A percentile compares a stretch with the other conserved stretches of the same genome.
phyloP scores from a whole-genome alignment of 2,329 filamentous ascomycete species.

The Phialophora tarda region DNA sequence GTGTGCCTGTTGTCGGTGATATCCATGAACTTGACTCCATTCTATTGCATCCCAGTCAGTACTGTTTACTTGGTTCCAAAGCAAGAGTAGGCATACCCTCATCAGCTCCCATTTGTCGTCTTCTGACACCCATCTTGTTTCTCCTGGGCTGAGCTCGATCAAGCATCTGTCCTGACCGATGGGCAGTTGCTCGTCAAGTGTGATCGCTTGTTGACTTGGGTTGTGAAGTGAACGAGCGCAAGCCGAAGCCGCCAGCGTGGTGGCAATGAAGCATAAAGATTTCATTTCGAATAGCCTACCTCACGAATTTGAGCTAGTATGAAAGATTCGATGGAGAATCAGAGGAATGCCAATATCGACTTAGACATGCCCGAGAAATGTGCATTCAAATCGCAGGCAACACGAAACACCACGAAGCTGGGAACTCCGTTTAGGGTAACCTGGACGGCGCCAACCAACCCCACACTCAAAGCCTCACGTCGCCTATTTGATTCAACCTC shows the following conservation, averaged over 20 bases:
- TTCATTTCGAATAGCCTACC: slow-evolving; percentile 43
- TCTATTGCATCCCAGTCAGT: slow-evolving; percentile 55
- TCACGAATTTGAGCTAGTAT: background rate
- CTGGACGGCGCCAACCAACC: background rate
- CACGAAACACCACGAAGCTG: background rate
- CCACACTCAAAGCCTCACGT: background rate
- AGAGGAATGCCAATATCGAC: background rate
- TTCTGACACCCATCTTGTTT: slow-evolving; percentile 86
- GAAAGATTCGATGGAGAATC: background rate
- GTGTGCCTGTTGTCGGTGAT: slow-evolving; percentile 77
- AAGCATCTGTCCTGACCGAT: slow-evolving; percentile 64
- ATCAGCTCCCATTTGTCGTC: slow-evolving; percentile 93
- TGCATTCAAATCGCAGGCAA: background rate
- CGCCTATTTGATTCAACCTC: background rate
- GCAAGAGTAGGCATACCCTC: slow-evolving; percentile 61
- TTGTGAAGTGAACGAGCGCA: slow-evolving; percentile 41
- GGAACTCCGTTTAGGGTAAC: background rate
- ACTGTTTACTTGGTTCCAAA: slow-evolving; percentile 25
- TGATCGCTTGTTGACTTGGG: slow-evolving; percentile 43
- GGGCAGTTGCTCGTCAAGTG: slow-evolving; percentile 18
- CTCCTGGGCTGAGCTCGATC: slow-evolving; percentile 82
- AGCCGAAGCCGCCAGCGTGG: slow-evolving; percentile 45
- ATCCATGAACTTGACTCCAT: slow-evolving; percentile 90
- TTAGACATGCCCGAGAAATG: background rate
- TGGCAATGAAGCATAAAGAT: slow-evolving; percentile 43